Evolutionary conservation across 176 grass and related monocot genomes (phyloP), one percentile per base, ranked within the genome.

Genomic region (Bromus sterilis): DNA sequence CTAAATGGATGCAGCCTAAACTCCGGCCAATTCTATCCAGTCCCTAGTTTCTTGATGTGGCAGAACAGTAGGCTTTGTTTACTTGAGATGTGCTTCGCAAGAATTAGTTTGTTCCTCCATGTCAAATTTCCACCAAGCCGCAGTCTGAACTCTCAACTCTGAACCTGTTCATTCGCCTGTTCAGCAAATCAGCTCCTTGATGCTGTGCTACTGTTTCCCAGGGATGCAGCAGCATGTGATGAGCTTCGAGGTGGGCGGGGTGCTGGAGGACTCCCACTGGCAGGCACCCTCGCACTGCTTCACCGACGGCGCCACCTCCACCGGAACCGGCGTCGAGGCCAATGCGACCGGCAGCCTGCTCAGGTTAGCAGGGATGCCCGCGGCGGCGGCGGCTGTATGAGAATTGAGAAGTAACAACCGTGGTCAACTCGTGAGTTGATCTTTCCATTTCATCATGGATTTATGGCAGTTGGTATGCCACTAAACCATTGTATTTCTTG

Each of bases 201-300:
- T 35, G 57, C 21, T 46, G 21, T 16, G 48, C 6, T 68, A n/a
- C 3, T 80, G 6, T 69, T 55, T 53, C 35, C 1, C 78, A 82
- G 86, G 81, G 20, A 91, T 85, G 78, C 74, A 80, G 18, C 85
- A 77, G 37, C 77, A 89, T 37, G 91, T 93, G 44, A 93, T 93
- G 81, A 87, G 76, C 18, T 93, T 93, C 31, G 87, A 93, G 42
- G 91, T 82, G 20, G 91, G 91, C 12, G 66, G 15, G 21, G 57
- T 63, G 12, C 91, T 93, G 15, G 84, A 93, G 48, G 91, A 93
- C 63, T 78, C 87, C 32, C 25, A 82, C 21, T 93, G 87, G 91
- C 91, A 93, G 33, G 91, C 91, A 1, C 91, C 91, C 0, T 29
- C 77, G 15, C 34, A 79, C 30, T 93, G 87, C 74, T 93, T 93